Base-by-base conservation (phyloP, 257 asterid genomes). In the Ehretia macrophylla region DNA sequence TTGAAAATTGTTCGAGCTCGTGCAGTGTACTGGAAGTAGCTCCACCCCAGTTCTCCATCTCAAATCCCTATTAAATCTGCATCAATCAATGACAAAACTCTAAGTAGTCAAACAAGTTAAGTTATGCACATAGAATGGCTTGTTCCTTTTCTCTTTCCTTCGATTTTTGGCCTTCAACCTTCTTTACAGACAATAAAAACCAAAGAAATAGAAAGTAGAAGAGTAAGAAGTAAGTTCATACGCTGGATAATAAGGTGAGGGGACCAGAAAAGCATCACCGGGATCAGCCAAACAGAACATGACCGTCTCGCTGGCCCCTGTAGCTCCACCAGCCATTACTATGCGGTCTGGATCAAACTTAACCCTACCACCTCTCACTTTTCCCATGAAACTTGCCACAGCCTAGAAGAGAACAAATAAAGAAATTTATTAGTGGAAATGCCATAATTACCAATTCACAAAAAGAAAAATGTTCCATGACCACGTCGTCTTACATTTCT, bases 171-270 rank as follows among this genome's bases (percentile, higher is more conserved):
- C 35, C 35, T 6, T 6, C 35, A 3, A 27, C 35, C n/a, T n/a
- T n/a, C n/a, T n/a, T n/a, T n/a, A n/a, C n/a, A n/a, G n/a, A n/a
- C n/a, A n/a, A n/a, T n/a, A n/a, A n/a, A n/a, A n/a, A n/a, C 35
- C 35, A 27, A 27, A 27, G 6, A n/a, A 37, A 56, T 14, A 6
- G 8, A 56, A 32, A 52, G 37, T 1, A 4, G 14, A 27, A 23
- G 17, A 32, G 38, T 8, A 60, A 4, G 1, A 60, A 4, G 1
- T 13, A 12, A 8, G 11, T 48, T 4, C 60, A 10, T 70, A 71
- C 76, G 64, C 76, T 6, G 76, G 76, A 55, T 71, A 71, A 45
- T 71, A 71, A 11, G 76, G 76, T 21, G 68, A 65, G 8, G 76
- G 76, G 27, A 71, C 67, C 12, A 71, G 14, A 50, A 71, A 55